Conservation (phyloP, 2,329 filamentous ascomycete species). For the Balansia obtecta region DNA sequence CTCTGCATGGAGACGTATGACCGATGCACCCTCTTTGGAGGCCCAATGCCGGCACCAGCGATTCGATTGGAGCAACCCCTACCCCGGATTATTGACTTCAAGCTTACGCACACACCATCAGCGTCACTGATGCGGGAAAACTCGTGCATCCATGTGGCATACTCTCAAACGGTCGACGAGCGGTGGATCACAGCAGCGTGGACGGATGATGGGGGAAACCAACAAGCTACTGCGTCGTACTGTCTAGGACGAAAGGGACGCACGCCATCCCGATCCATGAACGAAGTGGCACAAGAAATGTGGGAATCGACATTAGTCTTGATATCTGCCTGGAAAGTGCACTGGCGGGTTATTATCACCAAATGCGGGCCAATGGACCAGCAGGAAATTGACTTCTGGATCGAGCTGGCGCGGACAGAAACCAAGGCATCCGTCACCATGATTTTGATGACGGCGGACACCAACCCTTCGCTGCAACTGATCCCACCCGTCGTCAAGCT, state of each 20-base stretch:
- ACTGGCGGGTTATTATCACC: constrained; percentile 66
- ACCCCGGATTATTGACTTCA: constrained; percentile 65
- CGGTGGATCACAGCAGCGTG: constrained; percentile 71
- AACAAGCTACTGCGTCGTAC: constrained; percentile 63
- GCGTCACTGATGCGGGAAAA: constrained; percentile 66
- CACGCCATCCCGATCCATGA: constrained; percentile 37
- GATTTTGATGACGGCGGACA: constrained; percentile 52
- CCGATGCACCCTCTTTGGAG: constrained; percentile 49
- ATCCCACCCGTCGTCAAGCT: constrained; percentile 42
- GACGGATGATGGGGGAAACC: constrained; percentile 65
- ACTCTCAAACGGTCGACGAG: constrained; percentile 62
- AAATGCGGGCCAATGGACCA: constrained; percentile 57
- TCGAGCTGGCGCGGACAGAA: constrained; percentile 38
- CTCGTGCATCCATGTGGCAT: constrained; percentile 68
- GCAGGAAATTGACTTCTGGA: constrained; percentile 51
- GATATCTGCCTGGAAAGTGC: constrained; percentile 54
- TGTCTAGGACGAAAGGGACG: constrained; percentile 51
- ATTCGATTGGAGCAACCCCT: constrained; percentile 59
- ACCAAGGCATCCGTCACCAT: constrained; percentile 38
- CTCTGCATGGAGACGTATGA: constrained; percentile 69
- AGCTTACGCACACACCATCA: constrained; percentile 53
- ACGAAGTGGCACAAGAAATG: constrained; percentile 59
- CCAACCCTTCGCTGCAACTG: constrained; percentile 50
- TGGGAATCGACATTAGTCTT: constrained; percentile 70
- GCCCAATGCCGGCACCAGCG: constrained; percentile 51